Evolutionary conservation across 768 basidiomycete species (phyloP).

Genomic region (Suillus variegatus): DNA sequence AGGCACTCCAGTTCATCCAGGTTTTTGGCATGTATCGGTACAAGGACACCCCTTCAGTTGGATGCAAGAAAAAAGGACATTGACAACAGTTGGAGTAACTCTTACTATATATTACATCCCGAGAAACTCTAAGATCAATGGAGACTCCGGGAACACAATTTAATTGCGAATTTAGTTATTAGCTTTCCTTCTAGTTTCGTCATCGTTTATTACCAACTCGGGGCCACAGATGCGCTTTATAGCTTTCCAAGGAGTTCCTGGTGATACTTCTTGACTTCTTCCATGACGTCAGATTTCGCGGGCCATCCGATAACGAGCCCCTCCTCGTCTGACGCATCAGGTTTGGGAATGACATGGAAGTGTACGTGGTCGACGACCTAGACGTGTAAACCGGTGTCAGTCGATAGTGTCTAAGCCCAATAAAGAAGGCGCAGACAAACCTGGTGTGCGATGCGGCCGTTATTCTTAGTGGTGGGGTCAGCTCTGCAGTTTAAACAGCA

Average conservation of each 20-base stretch:
- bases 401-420: neutral
- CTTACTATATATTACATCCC: neutral
- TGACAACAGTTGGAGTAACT: no score
- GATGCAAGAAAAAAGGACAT: no score
- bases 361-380: slow-evolving; percentile 86
- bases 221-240: neutral
- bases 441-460: slow-evolving; percentile 65
- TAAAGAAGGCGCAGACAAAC: slow-evolving; percentile 25
- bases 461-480: slow-evolving; percentile 49
- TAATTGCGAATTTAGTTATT: neutral
- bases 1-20: no score
- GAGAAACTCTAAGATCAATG: neutral
- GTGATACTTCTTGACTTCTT: slow-evolving; percentile 26
- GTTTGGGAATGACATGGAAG: slow-evolving; percentile 95
- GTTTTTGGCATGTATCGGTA: no score
- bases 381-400: neutral
- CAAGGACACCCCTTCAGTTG: no score
- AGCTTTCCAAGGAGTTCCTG: slow-evolving; percentile 19
- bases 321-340: slow-evolving; percentile 55
- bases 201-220: neutral
- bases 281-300: slow-evolving; percentile 16
- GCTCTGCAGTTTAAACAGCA: neutral
- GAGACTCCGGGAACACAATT: neutral
- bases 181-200: neutral
- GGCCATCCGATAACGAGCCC: slow-evolving; percentile 84